Base-by-base conservation (phyloP, 129 eudicot genomes). In the Heracleum sosnowskyi region DNA sequence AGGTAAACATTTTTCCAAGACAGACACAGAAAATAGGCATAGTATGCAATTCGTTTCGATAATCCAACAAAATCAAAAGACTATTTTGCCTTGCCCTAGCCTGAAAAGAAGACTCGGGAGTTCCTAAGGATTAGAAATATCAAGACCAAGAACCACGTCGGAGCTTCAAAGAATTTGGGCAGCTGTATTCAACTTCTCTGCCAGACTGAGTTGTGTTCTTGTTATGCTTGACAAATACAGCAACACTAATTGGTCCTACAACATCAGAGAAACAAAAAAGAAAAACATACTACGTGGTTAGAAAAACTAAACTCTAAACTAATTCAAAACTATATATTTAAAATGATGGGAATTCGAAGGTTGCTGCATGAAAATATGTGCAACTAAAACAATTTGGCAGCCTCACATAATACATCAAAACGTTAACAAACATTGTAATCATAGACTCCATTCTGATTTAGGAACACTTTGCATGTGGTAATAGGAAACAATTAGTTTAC, bases 151-250 rank as follows among this genome's bases (percentile, higher is more conserved):
- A 71, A 4, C 76, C 75, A 71, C 34, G 7, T 1, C 46, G 7
- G 20, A 40, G 4, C 35, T 24, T 73, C 51, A 74, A 18, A 74
- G 77, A 42, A 74, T 74, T 44, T 74, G 77, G 4, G 77, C 77
- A 26, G 77, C 77, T 13, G 77, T 74, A 33, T 74, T 74, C 39
- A 74, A 39, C 60, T 92, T 95, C 79, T 96, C 96, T 28, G 99
- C 99, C 83, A 96, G 73, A 76, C 97, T 85, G 51, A 96, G 92
- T 77, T 96, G 97, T 73, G 99, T 92, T 86, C 99, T 96, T 85
- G 97, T 89, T 49, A 96, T 90, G 93, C 99, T 96, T 60, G 99
- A 92, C 86, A 92, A 81, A 87, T 92, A 96, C 10, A 92, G 87
- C 70, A 96, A 86, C 39, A 96, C 88, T 79, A 92, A 82, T 73